A percentile compares a stretch with the other conserved stretches of the same genome.
phyloP scores from a whole-genome alignment of 2,329 filamentous ascomycete species.

The Cadophora sp. region DNA sequence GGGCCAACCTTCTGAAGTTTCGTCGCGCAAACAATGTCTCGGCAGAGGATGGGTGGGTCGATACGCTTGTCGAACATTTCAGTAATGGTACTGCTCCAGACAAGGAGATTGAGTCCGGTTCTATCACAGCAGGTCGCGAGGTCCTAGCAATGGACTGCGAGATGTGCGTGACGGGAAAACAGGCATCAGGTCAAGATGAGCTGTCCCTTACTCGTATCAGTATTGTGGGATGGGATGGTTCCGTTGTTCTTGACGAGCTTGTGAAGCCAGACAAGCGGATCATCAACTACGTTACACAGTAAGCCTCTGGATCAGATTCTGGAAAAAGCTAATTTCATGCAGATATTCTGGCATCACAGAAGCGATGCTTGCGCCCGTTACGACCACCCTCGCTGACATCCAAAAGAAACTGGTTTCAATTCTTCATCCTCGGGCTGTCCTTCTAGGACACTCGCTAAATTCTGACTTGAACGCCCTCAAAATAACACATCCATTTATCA shows the following conservation, averaged over 20 bases:
- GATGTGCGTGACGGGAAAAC: slow-evolving; percentile 79
- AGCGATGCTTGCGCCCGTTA: slow-evolving; percentile 81
- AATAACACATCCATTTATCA: slow-evolving; percentile 88
- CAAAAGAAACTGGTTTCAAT: slow-evolving; percentile 78
- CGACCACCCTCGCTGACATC: slow-evolving; percentile 83
- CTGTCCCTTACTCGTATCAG: slow-evolving; percentile 90
- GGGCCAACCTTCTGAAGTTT: slow-evolving; percentile 56
- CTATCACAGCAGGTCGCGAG: slow-evolving; percentile 80
- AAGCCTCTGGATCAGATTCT: slow-evolving; percentile 27
- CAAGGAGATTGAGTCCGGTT: slow-evolving; percentile 76
- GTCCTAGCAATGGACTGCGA: slow-evolving; percentile 91
- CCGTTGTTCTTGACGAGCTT: slow-evolving; percentile 83
- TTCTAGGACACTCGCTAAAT: slow-evolving; percentile 82
- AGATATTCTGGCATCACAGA: slow-evolving; percentile 89
- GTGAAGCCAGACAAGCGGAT: slow-evolving; percentile 92
- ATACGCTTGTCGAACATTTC: slow-evolving; percentile 72
- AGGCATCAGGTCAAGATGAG: slow-evolving; percentile 64
- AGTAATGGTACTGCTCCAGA: slow-evolving; percentile 74
- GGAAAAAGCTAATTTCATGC: slow-evolving; percentile 30
- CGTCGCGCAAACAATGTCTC: slow-evolving; percentile 58
- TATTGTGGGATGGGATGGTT: slow-evolving; percentile 84
- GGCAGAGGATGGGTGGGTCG: slow-evolving; percentile 75
- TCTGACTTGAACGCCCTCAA: slow-evolving; percentile 85
- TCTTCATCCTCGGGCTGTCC: slow-evolving; percentile 73
- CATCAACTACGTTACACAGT: slow-evolving; percentile 86